A percentile compares a stretch with the other conserved stretches of the same genome.
These are phyloP conservation scores for Clavispora santaluciae DNA, from an alignment of 805 yeast genomes.

Conservation along the genomic window DNA sequence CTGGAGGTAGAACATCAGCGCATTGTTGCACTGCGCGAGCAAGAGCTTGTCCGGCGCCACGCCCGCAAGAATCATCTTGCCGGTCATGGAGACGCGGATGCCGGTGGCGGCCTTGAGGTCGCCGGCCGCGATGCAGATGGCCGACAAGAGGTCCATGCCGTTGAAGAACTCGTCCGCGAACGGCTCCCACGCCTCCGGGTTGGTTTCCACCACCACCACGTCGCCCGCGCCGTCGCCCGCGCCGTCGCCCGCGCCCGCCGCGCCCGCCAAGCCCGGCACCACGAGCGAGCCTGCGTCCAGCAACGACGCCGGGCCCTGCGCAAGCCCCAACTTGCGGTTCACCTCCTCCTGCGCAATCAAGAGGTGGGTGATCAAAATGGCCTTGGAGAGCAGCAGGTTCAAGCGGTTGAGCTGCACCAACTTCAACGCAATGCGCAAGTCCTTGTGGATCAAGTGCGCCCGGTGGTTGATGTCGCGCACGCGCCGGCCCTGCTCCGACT, in stretches of 20 bases:
- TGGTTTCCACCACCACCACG: conserved; percentile 22
- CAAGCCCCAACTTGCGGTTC: conserved; percentile 31
- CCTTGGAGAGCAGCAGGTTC: conserved; percentile 47
- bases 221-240: neutral
- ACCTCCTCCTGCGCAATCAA: conserved; percentile 65
- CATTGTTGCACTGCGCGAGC: conserved; percentile 63
- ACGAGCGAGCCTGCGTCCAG: conserved; percentile 1
- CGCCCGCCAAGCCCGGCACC: neutral
- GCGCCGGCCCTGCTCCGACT: conserved; percentile 20
- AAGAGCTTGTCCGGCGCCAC: conserved; percentile 60
- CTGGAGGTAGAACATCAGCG: conserved; percentile 62
- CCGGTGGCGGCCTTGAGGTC: conserved; percentile 58
- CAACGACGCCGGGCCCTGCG: conserved; percentile 1
- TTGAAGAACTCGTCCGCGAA: conserved; percentile 75
- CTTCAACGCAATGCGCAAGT: conserved; percentile 63
- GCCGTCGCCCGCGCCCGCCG: neutral
- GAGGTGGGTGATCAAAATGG: conserved; percentile 58
- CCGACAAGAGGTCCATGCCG: conserved; percentile 71
- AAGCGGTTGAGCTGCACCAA: conserved; percentile 50
- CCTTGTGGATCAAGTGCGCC: conserved; percentile 63
- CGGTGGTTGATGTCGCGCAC: conserved; percentile 29
- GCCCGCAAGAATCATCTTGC: conserved; percentile 71
- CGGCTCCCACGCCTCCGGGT: conserved; percentile 60
- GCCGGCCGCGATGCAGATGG: conserved; percentile 65
- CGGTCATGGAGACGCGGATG: conserved; percentile 58